Evolutionary conservation across 257 asterid genomes (phyloP), one percentile per base, ranked within the genome.

Genomic region (Parsonsia alboflavescens): DNA sequence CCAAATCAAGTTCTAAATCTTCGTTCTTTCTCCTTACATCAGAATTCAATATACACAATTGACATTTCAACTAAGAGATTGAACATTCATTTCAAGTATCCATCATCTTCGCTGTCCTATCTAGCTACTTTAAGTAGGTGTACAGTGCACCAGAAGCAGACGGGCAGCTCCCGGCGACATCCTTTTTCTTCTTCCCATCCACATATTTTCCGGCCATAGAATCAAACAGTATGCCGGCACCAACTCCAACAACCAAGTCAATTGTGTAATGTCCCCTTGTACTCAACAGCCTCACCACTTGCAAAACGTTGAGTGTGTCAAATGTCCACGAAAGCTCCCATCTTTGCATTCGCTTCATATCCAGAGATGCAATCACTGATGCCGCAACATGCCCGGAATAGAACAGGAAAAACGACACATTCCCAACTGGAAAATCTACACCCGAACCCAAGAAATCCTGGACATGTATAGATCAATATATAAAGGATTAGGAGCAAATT

Each of bases 211-310:
- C 97, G 3, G 98, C 97, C 57, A 91, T 63, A 21, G 85, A 88
- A 74, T 93, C 98, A 75, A 89, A 93, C 68, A 93, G 62, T 2
- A 93, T 74, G 8, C 98, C 98, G 5, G 98, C 98, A 28, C 96
- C 97, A 13, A 91, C 85, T 0, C 98, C 97, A 0, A 88, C 97
- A 0, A 89, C 93, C 79, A 93, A 81, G 83, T 93, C 98, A 57
- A 93, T 93, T 26, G 97, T 93, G 88, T 93, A 93, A 79, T 93
- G 98, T 5, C 98, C 98, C 75, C 98, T 88, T 1, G 97, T 93
- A 65, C 89, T 90, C 59, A 93, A 82, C 81, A 93, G 56, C 86
- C 98, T 85, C 42, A 93, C 79, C 26, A 81, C 84, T 81, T 93
- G 98, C 90, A 93, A 73, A 10, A 89, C 78, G 33, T 93, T 93